A percentile compares a stretch with the other conserved stretches of the same genome.
These are phyloP conservation scores for Elsinoe necatrix DNA, from an alignment of 2,329 filamentous ascomycete genomes.

Conservation along the genomic window DNA sequence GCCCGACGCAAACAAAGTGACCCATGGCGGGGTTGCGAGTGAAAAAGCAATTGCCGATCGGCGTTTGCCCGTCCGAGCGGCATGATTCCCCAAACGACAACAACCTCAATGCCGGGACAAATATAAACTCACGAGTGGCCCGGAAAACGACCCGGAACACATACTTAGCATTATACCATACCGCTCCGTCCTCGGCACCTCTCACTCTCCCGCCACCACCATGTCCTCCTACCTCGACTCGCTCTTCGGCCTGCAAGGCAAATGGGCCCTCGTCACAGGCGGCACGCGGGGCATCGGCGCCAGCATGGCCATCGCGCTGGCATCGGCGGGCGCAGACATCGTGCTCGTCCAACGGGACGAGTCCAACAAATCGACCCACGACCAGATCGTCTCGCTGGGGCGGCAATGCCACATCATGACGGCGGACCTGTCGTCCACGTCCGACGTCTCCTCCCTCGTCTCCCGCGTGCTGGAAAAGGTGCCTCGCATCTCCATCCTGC, in stretches of 20 bases:
- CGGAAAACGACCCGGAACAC: not conserved
- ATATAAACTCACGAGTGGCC: not conserved
- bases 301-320: conserved; percentile 43
- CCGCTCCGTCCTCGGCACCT: not conserved
- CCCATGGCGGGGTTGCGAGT: not conserved
- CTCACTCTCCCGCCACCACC: conserved; percentile 14
- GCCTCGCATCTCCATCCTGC: conserved; percentile 61
- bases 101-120: conserved; percentile 14
- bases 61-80: conserved; percentile 5
- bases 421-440: conserved; percentile 57
- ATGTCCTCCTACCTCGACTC: conserved; percentile 33
- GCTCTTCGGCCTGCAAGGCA: conserved; percentile 42
- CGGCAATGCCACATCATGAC: conserved; percentile 60
- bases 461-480: conserved; percentile 54
- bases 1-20: not conserved
- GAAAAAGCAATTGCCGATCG: conserved; percentile 11
- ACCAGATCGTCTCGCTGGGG: conserved; percentile 55
- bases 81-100: conserved; percentile 10
- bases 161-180: not conserved
- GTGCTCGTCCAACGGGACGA: conserved; percentile 48
- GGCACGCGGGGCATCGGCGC: conserved; percentile 45
- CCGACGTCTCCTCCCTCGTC: conserved; percentile 53
- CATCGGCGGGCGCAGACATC: conserved; percentile 44
- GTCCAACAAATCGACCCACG: conserved; percentile 49
- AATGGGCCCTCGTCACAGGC: conserved; percentile 43